Percentiles rank a stretch among this genome's conserved stretches.
phyloP scores from a whole-genome alignment of 176 grass and related monocot genomes.

The Chrysopogon serrulatus region DNA sequence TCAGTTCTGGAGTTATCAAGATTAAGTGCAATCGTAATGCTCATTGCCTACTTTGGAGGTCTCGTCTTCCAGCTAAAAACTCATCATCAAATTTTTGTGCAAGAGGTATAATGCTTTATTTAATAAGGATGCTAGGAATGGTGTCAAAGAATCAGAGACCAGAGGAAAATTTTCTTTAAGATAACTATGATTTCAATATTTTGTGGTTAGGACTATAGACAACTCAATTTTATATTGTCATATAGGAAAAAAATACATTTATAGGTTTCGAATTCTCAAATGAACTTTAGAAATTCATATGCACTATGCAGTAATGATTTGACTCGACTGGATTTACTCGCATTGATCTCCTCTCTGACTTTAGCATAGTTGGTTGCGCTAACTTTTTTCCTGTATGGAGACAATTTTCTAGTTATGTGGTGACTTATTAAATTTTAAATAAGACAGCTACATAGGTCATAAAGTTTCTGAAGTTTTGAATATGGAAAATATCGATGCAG shows the following conservation, averaged over 20 bases:
- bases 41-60: slow-evolving; percentile 47
- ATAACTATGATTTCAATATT: neutral
- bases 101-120: slow-evolving; percentile 37
- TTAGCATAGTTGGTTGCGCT: neutral
- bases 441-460: neutral
- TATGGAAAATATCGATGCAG: no score
- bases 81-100: slow-evolving; percentile 46
- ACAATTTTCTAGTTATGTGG: neutral
- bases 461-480: neutral
- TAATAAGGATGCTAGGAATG: neutral
- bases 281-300: neutral
- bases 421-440: neutral
- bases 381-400: neutral
- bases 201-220: neutral
- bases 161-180: neutral
- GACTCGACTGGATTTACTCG: neutral
- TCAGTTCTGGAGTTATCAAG: slow-evolving; percentile 45
- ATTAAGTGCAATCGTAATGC: slow-evolving; percentile 50
- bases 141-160: neutral
- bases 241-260: neutral
- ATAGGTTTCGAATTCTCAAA: neutral
- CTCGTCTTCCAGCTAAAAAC: slow-evolving; percentile 65
- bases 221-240: neutral
- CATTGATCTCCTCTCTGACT: neutral
- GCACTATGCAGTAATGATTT: neutral